Evolutionary conservation across 345 rosid species (phyloP).

Genomic region (Populus deltoides): DNA sequence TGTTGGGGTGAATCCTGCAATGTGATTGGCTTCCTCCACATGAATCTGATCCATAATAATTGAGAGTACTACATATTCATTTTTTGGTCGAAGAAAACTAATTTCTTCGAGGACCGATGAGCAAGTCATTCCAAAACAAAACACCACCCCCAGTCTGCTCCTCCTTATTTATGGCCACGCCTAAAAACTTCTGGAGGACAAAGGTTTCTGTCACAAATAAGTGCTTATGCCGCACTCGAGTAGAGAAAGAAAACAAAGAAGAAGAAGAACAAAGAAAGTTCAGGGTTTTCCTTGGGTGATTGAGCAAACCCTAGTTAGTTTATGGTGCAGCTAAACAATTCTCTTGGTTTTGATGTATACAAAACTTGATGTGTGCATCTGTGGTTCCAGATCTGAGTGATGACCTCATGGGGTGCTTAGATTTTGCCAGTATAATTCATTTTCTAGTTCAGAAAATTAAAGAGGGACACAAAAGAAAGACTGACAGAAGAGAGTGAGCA

Average conservation of each 20-base stretch:
- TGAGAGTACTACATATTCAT: background rate
- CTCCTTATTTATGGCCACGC: background rate
- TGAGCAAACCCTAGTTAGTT: background rate
- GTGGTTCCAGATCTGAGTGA: background rate
- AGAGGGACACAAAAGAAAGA: slow-evolving; percentile 17
- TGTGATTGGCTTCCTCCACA: background rate
- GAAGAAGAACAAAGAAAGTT: background rate
- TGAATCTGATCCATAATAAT: background rate
- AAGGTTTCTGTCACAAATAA: background rate
- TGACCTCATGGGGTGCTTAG: background rate
- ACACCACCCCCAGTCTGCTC: background rate
- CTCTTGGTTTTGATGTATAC: background rate
- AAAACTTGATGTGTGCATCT: background rate
- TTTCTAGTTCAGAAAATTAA: background rate
- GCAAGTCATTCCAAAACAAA: background rate
- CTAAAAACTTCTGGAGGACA: background rate
- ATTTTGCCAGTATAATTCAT: background rate
- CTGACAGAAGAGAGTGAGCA: slow-evolving; percentile 87
- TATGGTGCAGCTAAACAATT: background rate
- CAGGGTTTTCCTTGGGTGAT: background rate
- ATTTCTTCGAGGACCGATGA: background rate
- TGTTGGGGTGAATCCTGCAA: background rate
- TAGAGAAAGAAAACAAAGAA: background rate
- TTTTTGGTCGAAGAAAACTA: background rate
- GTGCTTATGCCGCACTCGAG: background rate